Percentiles rank a stretch among this genome's conserved stretches.
phyloP scores from a whole-genome alignment of 2,329 filamentous ascomycete species.

The Leptographium lundbergii region DNA sequence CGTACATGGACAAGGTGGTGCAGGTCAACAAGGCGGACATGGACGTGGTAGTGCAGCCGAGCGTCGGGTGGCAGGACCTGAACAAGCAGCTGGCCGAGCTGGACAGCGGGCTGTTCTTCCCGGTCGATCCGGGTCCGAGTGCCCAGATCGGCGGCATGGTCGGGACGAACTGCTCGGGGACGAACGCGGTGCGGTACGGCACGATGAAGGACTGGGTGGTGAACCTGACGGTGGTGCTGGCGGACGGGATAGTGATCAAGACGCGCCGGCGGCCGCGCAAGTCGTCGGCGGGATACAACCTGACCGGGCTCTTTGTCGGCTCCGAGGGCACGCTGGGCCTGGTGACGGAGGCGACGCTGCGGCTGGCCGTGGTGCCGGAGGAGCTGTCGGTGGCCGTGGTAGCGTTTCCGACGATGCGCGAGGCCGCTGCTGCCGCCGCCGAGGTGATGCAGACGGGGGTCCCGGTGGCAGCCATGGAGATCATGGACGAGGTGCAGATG shows the following conservation, averaged over 20 bases:
- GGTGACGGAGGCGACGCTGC: constrained; percentile 73
- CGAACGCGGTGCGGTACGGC: constrained; percentile 68
- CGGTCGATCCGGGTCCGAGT: constrained; percentile 65
- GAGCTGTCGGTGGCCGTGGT: constrained; percentile 69
- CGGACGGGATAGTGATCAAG: constrained; percentile 69
- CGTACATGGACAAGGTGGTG: constrained; percentile 72
- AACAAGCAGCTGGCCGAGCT: constrained; percentile 53
- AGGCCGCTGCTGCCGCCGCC: constrained; percentile 62
- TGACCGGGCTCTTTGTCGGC: constrained; percentile 68
- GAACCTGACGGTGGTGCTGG: constrained; percentile 68
- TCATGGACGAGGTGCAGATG: constrained; percentile 87
- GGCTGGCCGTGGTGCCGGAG: constrained; percentile 64
- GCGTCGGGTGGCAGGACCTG: constrained; percentile 82
- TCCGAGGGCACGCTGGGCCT: constrained; percentile 72
- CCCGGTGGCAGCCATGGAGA: constrained; percentile 66
- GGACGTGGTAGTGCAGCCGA: constrained; percentile 86
- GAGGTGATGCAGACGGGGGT: constrained; percentile 64
- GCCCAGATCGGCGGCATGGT: constrained; percentile 78
- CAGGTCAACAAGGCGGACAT: constrained; percentile 75
- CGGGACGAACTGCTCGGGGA: constrained; percentile 65
- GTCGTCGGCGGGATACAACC: constrained; percentile 71
- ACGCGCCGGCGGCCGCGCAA: constrained; percentile 67
- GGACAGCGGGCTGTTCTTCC: constrained; percentile 70
- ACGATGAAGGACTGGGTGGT: constrained; percentile 86
- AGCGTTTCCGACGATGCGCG: constrained; percentile 63